These are phyloP conservation scores for Dothistroma septosporum DNA, from an alignment of 2,329 filamentous ascomycete species.

Conservation along the genomic window DNA sequence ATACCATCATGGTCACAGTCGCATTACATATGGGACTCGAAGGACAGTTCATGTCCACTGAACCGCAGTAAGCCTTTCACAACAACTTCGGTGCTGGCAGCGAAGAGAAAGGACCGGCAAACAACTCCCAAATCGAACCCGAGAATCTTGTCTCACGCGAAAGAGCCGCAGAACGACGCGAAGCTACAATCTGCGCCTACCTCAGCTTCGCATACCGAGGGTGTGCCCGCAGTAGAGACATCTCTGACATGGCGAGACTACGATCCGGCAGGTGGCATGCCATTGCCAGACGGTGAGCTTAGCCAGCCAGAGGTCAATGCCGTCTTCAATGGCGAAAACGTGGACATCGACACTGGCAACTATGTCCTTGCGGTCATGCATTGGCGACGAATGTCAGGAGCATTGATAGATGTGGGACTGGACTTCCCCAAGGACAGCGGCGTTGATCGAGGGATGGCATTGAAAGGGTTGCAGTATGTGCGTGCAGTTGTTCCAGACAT, in stretches of 20 bases:
- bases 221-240: conserved; percentile 14
- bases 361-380: conserved; percentile 37
- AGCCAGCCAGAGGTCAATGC: conserved; percentile 27
- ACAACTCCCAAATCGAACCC: conserved; percentile 2
- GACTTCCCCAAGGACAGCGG: conserved; percentile 28
- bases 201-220: conserved; percentile 29
- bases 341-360: conserved; percentile 34
- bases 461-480: conserved; percentile 34
- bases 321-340: conserved; percentile 31
- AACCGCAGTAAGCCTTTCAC: conserved; percentile 7
- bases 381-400: conserved; percentile 35
- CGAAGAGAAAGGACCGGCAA: not conserved
- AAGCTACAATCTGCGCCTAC: conserved; percentile 25
- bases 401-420: conserved; percentile 36
- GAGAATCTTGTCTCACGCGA: not conserved
- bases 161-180: conserved; percentile 7
- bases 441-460: conserved; percentile 28
- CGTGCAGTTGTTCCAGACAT: conserved; percentile 31
- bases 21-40: not conserved
- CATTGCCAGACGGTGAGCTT: conserved; percentile 32
- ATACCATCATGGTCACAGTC: not conserved
- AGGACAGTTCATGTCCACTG: not conserved
- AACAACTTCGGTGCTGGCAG: not conserved
- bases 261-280: conserved; percentile 36
- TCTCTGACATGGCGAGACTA: conserved; percentile 37